Evolutionary conservation across 305 asterid genomes (phyloP).

Genomic region (Solanum hybrid): DNA sequence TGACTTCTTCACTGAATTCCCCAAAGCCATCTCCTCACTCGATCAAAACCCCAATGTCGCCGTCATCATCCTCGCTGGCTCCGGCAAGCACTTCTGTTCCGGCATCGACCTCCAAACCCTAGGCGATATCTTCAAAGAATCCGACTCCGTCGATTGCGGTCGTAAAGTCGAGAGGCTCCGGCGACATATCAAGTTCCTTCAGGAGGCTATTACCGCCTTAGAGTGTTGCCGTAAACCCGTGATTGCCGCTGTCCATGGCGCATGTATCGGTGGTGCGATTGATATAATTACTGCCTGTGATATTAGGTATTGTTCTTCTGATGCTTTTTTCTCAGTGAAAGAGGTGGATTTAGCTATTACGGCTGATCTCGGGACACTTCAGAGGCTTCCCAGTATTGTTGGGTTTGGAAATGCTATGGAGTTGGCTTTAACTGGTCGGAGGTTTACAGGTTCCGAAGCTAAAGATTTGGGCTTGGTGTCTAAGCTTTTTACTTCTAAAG

Average conservation of each 20-base stretch:
- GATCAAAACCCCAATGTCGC: conserved; percentile 54
- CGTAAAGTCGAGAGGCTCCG: conserved; percentile 56
- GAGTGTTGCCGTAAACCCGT: conserved; percentile 92
- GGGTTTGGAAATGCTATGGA: conserved; percentile 92
- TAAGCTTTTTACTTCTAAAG: conserved; percentile 36
- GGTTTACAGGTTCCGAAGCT: conserved; percentile 69
- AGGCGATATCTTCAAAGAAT: not conserved
- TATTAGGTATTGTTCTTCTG: conserved; percentile 48
- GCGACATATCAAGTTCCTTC: conserved; percentile 47
- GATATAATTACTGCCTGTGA: conserved; percentile 81
- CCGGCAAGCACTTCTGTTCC: conserved; percentile 76
- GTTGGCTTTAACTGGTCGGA: conserved; percentile 68
- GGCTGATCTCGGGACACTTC: conserved; percentile 88
- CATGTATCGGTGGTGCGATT: conserved; percentile 78
- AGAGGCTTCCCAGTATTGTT: conserved; percentile 80
- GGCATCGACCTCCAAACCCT: conserved; percentile 64
- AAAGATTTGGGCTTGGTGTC: conserved; percentile 65
- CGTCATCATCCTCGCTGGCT: conserved; percentile 55
- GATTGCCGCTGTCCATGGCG: conserved; percentile 70
- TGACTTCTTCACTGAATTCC: conserved; percentile 76
- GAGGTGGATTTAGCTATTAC: conserved; percentile 71
- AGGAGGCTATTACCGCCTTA: conserved; percentile 55
- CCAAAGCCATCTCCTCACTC: conserved; percentile 52
- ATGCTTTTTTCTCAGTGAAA: conserved; percentile 55
- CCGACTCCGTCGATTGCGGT: conserved; percentile 29